These are phyloP conservation scores for Beta lomatogona DNA, from an alignment of 179 eudicot genomes.

Conservation along the genomic window DNA sequence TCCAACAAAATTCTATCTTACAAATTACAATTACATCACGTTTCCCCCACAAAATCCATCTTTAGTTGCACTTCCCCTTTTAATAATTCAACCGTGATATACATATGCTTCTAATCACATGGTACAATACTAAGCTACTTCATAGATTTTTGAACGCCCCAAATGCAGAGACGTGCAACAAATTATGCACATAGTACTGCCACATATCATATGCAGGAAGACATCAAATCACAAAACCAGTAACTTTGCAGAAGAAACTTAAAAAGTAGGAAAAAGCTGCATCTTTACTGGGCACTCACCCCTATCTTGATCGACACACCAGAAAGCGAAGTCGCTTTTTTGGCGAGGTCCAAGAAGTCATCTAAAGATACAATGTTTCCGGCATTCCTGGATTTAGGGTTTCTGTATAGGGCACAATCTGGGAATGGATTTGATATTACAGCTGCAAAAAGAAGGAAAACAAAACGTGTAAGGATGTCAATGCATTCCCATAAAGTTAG, in stretches of 20 bases:
- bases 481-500: neutral
- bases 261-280: neutral
- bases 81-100: no score
- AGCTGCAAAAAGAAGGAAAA: conserved; percentile 52
- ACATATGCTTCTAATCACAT: no score
- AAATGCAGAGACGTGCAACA: neutral
- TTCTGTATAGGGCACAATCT: conserved; percentile 44
- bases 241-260: neutral
- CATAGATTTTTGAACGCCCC: neutral
- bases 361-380: conserved; percentile 62
- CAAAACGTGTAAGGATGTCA: conserved; percentile 1
- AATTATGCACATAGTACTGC: neutral
- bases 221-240: neutral
- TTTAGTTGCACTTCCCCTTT: no score
- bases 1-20: no score
- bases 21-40: no score
- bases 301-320: conserved; percentile 75
- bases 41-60: no score
- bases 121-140: no score
- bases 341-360: conserved; percentile 68
- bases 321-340: conserved; percentile 58
- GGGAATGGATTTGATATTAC: conserved; percentile 54
- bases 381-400: conserved; percentile 56
- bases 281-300: conserved; percentile 43
- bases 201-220: neutral